These are phyloP conservation scores for Aureobasidium sp. DNA, from an alignment of 2,329 filamentous ascomycete species.

Conservation along the genomic window DNA sequence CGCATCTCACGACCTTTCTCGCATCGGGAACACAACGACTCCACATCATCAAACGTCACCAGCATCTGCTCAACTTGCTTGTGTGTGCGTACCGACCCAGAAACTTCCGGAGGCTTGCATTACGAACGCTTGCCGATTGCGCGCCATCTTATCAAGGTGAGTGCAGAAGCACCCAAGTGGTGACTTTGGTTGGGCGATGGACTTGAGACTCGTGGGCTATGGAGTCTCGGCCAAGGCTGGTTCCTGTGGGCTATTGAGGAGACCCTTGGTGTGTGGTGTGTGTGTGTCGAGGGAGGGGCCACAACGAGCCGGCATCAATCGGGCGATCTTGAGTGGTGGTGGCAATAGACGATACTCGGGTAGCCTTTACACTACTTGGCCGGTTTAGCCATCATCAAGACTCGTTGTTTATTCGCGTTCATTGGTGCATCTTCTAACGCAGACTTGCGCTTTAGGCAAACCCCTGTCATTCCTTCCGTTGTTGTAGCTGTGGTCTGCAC, in stretches of 20 bases:
- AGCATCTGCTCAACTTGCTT: neutral
- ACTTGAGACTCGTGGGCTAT: constrained; percentile 7
- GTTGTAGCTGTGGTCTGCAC: constrained; percentile 14
- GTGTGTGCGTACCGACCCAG: neutral
- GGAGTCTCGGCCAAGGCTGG: constrained; percentile 9
- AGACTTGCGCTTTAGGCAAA: constrained; percentile 15
- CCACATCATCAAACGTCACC: constrained; percentile 11
- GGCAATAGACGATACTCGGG: constrained; percentile 10
- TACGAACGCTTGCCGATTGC: neutral
- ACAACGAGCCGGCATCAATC: constrained; percentile 10
- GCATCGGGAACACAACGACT: constrained; percentile 10
- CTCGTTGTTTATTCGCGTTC: constrained; percentile 6
- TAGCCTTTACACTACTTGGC: constrained; percentile 15
- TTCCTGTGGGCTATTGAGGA: constrained; percentile 2
- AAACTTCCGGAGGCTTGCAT: constrained; percentile 3
- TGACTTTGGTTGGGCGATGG: constrained; percentile 4
- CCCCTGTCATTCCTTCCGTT: constrained; percentile 18
- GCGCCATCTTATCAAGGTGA: constrained; percentile 15
- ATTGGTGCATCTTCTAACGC: constrained; percentile 16
- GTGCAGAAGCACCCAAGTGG: constrained; percentile 13
- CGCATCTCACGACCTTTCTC: constrained; percentile 6
- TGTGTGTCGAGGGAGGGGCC: constrained; percentile 10
- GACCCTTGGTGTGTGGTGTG: constrained; percentile 2
- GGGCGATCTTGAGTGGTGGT: constrained; percentile 6
- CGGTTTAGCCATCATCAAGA: constrained; percentile 15